Evolutionary conservation across 2,329 filamentous ascomycete genomes (phyloP).

Genomic region (Fusarium brachygibbosum): DNA sequence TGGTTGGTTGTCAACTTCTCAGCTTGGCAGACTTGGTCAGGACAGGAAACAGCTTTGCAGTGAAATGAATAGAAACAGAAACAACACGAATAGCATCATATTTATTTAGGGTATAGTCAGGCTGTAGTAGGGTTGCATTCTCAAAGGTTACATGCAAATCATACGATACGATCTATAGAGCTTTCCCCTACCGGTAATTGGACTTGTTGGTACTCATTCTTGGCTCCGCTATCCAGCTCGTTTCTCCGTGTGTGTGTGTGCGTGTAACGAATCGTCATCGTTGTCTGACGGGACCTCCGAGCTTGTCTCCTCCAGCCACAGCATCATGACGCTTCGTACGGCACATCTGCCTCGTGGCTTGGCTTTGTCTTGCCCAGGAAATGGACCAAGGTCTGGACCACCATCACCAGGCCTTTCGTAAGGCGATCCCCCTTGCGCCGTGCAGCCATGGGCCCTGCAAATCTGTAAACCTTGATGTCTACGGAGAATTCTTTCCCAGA

Average conservation of each 20-base stretch:
- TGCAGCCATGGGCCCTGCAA: background rate
- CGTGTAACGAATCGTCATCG: constrained; percentile 15
- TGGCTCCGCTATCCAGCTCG: constrained; percentile 30
- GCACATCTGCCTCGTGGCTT: constrained; percentile 35
- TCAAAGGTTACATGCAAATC: constrained; percentile 30
- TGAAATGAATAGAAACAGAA: background rate
- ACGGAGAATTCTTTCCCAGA: constrained; percentile 32
- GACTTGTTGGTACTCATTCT: background rate
- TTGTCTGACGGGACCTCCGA: constrained; percentile 33
- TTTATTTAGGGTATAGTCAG: constrained; percentile 2
- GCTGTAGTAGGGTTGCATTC: constrained; percentile 16
- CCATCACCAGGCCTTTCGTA: background rate
- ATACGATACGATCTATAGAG: constrained; percentile 18
- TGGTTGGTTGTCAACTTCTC: background rate
- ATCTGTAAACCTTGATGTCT: constrained; percentile 5
- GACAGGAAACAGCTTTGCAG: constrained; percentile 1
- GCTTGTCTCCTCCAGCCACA: constrained; percentile 25
- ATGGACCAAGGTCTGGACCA: constrained; percentile 25
- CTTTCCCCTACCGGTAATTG: background rate
- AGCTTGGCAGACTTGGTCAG: background rate
- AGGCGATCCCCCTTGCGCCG: constrained; percentile 30
- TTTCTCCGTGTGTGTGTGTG: background rate
- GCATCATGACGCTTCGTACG: constrained; percentile 30
- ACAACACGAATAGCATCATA: background rate
- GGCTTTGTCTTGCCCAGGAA: constrained; percentile 19